These are phyloP conservation scores for Cercospora nicotianae DNA, from an alignment of 2,329 filamentous ascomycete species.

Conservation along the genomic window DNA sequence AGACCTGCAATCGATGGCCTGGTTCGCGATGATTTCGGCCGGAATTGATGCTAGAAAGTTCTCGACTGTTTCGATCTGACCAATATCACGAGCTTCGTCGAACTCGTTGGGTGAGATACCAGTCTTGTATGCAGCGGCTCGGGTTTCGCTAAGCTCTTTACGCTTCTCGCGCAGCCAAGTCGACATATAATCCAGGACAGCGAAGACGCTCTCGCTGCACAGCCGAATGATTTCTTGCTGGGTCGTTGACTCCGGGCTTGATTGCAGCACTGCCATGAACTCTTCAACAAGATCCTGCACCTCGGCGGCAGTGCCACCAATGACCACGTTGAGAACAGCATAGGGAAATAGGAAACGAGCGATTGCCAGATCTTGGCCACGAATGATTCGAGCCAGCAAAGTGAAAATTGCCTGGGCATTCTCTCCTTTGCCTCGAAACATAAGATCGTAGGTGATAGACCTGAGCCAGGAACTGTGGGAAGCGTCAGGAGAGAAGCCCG, in stretches of 20 bases:
- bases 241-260: conserved; percentile 56
- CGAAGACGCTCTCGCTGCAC: conserved; percentile 91
- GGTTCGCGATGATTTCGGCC: conserved; percentile 71
- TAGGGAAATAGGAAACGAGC: conserved; percentile 88
- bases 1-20: conserved; percentile 90
- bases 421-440: conserved; percentile 72
- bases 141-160: conserved; percentile 47
- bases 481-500: conserved; percentile 69
- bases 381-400: conserved; percentile 77
- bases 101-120: conserved; percentile 48
- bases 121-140: conserved; percentile 46
- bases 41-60: conserved; percentile 68
- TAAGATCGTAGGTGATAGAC: conserved; percentile 74
- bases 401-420: conserved; percentile 78
- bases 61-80: conserved; percentile 66
- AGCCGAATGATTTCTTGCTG: conserved; percentile 75
- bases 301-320: conserved; percentile 68
- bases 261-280: conserved; percentile 69
- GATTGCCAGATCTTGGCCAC: conserved; percentile 81
- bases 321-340: conserved; percentile 76
- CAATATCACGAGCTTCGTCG: conserved; percentile 54
- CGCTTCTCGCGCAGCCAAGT: conserved; percentile 83
- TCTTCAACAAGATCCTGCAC: conserved; percentile 69
- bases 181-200: conserved; percentile 86
- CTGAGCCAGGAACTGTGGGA: conserved; percentile 81